A percentile compares a stretch with the other conserved stretches of the same genome.
phyloP scores from a whole-genome alignment of 176 grass and related monocot species.

The Dactylis glomerata region DNA sequence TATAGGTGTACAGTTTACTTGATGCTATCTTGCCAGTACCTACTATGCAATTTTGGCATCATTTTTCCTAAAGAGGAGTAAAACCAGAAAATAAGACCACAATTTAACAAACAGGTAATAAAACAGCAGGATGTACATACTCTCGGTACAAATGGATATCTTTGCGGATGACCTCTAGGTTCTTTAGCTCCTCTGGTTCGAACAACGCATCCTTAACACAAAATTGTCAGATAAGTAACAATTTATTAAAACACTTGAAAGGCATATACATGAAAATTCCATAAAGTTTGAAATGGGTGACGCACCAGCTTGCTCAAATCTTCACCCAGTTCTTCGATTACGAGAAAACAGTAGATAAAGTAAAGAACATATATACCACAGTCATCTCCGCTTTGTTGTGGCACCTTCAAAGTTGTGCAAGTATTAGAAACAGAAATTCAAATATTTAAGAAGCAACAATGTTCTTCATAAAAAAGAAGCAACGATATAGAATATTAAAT shows the following conservation, averaged over 20 bases:
- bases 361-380: conserved; percentile 85
- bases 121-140: too few relatives aligned
- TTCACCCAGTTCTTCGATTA: conserved; percentile 39
- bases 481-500: conserved; percentile 1
- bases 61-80: conserved; percentile 19
- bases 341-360: too few relatives aligned
- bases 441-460: neutral
- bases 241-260: conserved; percentile 7
- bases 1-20: conserved; percentile 6
- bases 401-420: conserved; percentile 55
- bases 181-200: too few relatives aligned
- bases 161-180: too few relatives aligned
- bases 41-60: conserved; percentile 17
- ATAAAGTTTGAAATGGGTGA: conserved; percentile 13
- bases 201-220: conserved; percentile 67
- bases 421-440: neutral
- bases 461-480: too few relatives aligned
- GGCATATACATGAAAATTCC: neutral
- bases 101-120: too few relatives aligned
- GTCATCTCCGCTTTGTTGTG: conserved; percentile 79
- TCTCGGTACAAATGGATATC: too few relatives aligned
- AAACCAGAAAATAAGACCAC: too few relatives aligned
- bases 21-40: neutral
- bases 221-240: neutral
- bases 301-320: conserved; percentile 58